Base-by-base conservation (phyloP, 2,329 filamentous ascomycete genomes). In the Colletotrichum tamarilloi region DNA sequence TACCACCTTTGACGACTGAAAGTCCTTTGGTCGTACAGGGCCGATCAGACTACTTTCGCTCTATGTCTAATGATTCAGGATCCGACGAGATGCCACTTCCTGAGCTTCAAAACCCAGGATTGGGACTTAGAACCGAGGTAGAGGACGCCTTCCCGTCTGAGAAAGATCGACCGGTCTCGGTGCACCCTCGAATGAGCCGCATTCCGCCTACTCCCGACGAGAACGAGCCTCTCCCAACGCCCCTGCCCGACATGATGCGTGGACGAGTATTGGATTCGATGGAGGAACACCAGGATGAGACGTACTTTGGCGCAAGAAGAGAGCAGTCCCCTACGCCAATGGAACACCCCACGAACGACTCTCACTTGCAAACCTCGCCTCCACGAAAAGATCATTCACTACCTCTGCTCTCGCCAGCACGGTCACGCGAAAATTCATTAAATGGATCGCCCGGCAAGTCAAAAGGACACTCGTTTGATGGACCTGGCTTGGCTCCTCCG, bases 1-100 rank as follows among this genome's bases (percentile, higher is more conserved):
- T 98, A 56, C 94, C 95, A 3, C 95, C 95, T 7, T 86, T 95
- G 72, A 94, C 94, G 24, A 93, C 95, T 49, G 93, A 94, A 73
- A 95, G 95, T 78, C 95, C 96, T 66, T 87, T 98, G 72, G 84
- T 94, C 83, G 80, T 90, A 28, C 93, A 93, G 79, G 92, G 91
- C 76, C 90, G 95, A 75, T 93, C 94, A 4, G 94, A 93, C 22
- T 97, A 94, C 83, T 95, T 95, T 80, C 92, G 95, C 53, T 93
- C 93, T 67, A 84, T 93, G 77, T 95, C 92, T 53, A 86, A 91
- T 66, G 92, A 93, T 77, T 87, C 86, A 2, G 84, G 84, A 53
- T 87, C 87, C 4, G 88, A 90, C 9, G 38, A 65, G 75, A 14
- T 79, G 76, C 8, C 82, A 11, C 78, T 79, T 14, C 79, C 81